These are phyloP conservation scores for Pugionium dolabratum DNA, from an alignment of 345 rosid species.

Conservation along the genomic window DNA sequence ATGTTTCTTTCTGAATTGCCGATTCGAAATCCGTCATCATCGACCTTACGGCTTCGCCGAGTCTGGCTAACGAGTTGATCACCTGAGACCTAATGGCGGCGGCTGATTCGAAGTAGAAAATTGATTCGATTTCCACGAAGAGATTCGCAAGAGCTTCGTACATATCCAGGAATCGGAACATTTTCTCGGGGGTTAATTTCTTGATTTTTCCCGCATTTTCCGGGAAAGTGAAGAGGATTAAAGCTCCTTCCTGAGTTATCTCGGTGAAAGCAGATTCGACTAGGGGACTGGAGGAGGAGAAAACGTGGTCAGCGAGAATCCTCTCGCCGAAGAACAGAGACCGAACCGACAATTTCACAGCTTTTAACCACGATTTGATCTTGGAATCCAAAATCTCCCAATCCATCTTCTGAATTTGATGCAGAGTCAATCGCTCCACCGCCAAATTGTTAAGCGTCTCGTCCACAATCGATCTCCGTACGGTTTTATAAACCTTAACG, in stretches of 20 bases:
- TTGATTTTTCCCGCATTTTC: conserved; percentile 52
- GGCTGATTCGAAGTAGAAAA: conserved; percentile 57
- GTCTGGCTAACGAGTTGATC: conserved; percentile 51
- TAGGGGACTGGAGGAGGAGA: conserved; percentile 46
- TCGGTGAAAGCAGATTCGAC: conserved; percentile 53
- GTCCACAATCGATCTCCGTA: conserved; percentile 69
- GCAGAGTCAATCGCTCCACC: conserved; percentile 48
- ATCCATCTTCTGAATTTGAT: conserved; percentile 64
- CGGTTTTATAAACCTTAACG: conserved; percentile 50
- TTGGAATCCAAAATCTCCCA: conserved; percentile 60
- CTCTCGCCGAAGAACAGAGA: conserved; percentile 71
- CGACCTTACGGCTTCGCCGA: conserved; percentile 52
- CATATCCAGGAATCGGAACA: conserved; percentile 70
- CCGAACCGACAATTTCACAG: conserved; percentile 54
- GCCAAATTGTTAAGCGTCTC: conserved; percentile 64
- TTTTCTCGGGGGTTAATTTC: conserved; percentile 61
- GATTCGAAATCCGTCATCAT: conserved; percentile 64
- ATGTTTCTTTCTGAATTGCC: conserved; percentile 61
- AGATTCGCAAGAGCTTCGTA: conserved; percentile 62
- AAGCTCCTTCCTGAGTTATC: conserved; percentile 71
- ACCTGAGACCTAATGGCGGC: conserved; percentile 55
- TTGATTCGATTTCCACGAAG: conserved; percentile 62
- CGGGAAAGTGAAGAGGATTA: conserved; percentile 60
- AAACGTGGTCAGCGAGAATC: conserved; percentile 72
- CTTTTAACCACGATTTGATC: conserved; percentile 69